Percentiles rank a stretch among this genome's conserved stretches.
Evolutionary conservation across 805 yeast species (phyloP).

Genomic region (Saturnispora sanitii): DNA sequence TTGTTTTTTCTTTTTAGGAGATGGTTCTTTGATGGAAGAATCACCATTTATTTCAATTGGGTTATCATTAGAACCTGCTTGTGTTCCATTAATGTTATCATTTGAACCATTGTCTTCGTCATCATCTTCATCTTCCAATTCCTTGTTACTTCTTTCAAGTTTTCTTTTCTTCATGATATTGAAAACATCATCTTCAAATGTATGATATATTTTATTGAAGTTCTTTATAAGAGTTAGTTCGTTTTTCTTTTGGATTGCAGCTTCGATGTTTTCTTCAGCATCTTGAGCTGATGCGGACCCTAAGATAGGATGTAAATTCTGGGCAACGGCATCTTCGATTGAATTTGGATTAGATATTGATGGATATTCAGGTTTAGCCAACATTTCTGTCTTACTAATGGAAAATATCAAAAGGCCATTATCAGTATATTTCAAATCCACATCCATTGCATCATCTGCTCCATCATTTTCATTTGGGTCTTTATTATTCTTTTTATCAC

Average conservation of each 20-base stretch:
- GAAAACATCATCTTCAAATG: slow-evolving; percentile 66
- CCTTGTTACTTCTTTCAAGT: slow-evolving; percentile 71
- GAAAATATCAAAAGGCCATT: slow-evolving; percentile 14
- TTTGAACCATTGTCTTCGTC: slow-evolving; percentile 11
- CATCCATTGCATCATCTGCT: neutral
- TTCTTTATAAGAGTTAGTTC: slow-evolving; percentile 40
- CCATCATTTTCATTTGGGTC: neutral
- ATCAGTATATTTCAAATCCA: slow-evolving; percentile 5
- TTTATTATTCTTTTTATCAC: neutral
- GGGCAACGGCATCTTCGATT: slow-evolving; percentile 25
- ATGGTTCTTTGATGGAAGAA: neutral
- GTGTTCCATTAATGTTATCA: slow-evolving; percentile 15
- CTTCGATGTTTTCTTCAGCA: slow-evolving; percentile 24
- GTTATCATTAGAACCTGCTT: neutral
- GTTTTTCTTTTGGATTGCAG: slow-evolving; percentile 31
- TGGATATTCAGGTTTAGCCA: slow-evolving; percentile 25
- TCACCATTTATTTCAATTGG: neutral
- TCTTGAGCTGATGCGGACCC: slow-evolving; percentile 31
- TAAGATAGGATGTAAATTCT: slow-evolving; percentile 27
- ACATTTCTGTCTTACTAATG: slow-evolving; percentile 15
- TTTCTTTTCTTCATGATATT: slow-evolving; percentile 66
- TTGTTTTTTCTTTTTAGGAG: slow-evolving; percentile 15
- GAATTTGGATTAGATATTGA: slow-evolving; percentile 18
- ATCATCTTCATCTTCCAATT: slow-evolving; percentile 35
- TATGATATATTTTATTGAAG: slow-evolving; percentile 66